A percentile compares a stretch with the other conserved stretches of the same genome.
Conservation (phyloP, 2,329 filamentous ascomycete species). For the Curvularia lunata region DNA sequence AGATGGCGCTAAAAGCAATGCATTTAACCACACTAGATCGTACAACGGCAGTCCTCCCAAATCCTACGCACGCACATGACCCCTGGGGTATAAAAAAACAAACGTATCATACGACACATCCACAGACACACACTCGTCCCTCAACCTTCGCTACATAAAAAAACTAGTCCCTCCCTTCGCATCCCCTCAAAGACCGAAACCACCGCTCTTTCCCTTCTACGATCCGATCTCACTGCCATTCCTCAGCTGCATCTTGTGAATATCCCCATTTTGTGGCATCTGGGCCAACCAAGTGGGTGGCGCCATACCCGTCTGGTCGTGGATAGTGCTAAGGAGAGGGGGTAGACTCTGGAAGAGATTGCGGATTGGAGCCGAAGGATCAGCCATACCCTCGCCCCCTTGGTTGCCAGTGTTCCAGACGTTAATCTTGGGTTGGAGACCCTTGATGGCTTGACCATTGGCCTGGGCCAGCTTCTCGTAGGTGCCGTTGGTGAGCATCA, state of each 20-base stretch:
- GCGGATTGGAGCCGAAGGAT: slow-evolving; percentile 69
- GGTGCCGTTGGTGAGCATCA: slow-evolving; percentile 85
- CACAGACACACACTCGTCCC: not conserved
- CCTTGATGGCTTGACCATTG: slow-evolving; percentile 76
- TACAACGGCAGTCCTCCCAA: slow-evolving; percentile 3
- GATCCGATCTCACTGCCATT: slow-evolving; percentile 33
- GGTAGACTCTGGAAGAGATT: slow-evolving; percentile 87
- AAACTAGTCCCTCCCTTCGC: not conserved
- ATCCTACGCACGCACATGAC: slow-evolving; percentile 10
- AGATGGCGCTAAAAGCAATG: not conserved
- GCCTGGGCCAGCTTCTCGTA: slow-evolving; percentile 79
- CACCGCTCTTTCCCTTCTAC: slow-evolving; percentile 5
- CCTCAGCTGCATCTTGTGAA: slow-evolving; percentile 33
- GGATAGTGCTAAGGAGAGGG: slow-evolving; percentile 81
- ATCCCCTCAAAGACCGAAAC: not conserved
- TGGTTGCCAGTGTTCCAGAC: slow-evolving; percentile 81
- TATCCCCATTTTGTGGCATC: slow-evolving; percentile 52
- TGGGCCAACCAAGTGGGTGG: slow-evolving; percentile 75
- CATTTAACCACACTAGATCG: not conserved
- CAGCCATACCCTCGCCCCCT: slow-evolving; percentile 53
- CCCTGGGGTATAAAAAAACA: slow-evolving; percentile 22
- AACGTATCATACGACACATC: no score
- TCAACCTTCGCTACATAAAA: not conserved
- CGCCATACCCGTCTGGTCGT: slow-evolving; percentile 84
- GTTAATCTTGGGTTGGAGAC: slow-evolving; percentile 86